Evolutionary conservation across 1,284 basidiomycete species (phyloP), one percentile per base, ranked within the genome.

Genomic region (Blastosporella zonata): DNA sequence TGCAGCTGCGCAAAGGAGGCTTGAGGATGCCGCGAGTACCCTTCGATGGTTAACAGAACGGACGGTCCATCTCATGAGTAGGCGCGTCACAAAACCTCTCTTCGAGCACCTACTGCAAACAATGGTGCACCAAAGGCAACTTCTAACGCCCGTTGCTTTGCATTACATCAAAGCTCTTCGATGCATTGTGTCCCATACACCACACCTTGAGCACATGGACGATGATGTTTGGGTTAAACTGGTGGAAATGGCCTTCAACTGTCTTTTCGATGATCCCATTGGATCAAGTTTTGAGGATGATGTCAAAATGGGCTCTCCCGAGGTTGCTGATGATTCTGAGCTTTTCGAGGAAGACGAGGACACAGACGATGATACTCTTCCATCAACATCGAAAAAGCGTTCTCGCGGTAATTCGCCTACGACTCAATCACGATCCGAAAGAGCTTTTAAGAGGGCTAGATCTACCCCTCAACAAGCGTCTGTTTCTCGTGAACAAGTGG

Each of bases 101-200:
- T 68, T 91, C 43, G 71, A 72, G 3, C 90, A 94, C 62, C 72
- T 97, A 46, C 67, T 74, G 3, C 78, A 83, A 48, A 78, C 78
- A 50, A 74, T 93, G 50, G 71, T 82, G 9, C 64, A 81, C 55
- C 68, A 75, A 9, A 75, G 76, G 21, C 58, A 75, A 36, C 71
- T 96, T 7, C 76, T 87, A 44, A 61, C 73, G 6, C 81, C 83
- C 0, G 75, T 93, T 4, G 82, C 88, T 2, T 67, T 91, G 52
- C 83, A 93, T 63, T 97, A 93, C 63, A 74, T 87, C 51, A 93
- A 95, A 63, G 77, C 88, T 0, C 72, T 96, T 28, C 79, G 81
- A 34, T 73, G 72, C 40, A 44, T 78, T 31, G 70, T 93, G 36
- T 68, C 69, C 43, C 85, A 82, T 62, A 67, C 70, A 1, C 86